Conservation (phyloP, 2,329 filamentous ascomycete genomes). For the Fusarium foetens region DNA sequence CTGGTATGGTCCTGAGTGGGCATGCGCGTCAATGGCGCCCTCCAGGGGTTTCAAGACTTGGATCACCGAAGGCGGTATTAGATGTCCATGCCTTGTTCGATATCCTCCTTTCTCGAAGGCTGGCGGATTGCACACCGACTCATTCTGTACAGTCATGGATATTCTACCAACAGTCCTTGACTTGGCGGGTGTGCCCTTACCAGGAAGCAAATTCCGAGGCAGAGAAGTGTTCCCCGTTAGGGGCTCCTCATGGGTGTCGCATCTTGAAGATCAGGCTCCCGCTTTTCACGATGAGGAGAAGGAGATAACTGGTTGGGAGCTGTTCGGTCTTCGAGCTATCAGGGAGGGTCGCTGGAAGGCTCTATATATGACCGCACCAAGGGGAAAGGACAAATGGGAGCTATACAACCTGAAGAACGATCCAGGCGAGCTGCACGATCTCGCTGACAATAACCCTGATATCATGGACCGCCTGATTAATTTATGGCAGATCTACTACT, state of each 20-base stretch:
- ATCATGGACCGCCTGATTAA: slow-evolving; percentile 16
- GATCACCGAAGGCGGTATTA: slow-evolving; percentile 45
- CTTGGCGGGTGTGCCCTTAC: slow-evolving; percentile 56
- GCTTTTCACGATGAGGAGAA: slow-evolving; percentile 58
- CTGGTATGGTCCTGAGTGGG: slow-evolving; percentile 70
- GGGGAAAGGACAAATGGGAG: slow-evolving; percentile 29
- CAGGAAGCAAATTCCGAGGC: slow-evolving; percentile 49
- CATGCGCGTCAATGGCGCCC: slow-evolving; percentile 53
- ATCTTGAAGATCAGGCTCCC: slow-evolving; percentile 45
- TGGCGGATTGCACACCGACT: slow-evolving; percentile 47
- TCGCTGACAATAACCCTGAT: slow-evolving; percentile 5
- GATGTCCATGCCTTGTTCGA: slow-evolving; percentile 33
- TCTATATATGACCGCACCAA: slow-evolving; percentile 16
- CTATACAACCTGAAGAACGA: slow-evolving; percentile 23
- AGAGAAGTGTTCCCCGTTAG: slow-evolving; percentile 62
- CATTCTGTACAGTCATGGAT: slow-evolving; percentile 59
- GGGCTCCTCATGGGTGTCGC: slow-evolving; percentile 47
- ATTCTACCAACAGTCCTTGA: slow-evolving; percentile 60
- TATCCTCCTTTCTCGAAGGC: slow-evolving; percentile 44
- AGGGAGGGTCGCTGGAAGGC: slow-evolving; percentile 67
- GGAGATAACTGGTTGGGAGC: slow-evolving; percentile 65
- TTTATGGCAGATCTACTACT: slow-evolving; percentile 26
- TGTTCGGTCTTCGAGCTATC: slow-evolving; percentile 62
- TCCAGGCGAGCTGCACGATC: slow-evolving; percentile 15
- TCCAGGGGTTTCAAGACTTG: slow-evolving; percentile 51